These are phyloP conservation scores for Trametes hirsuta DNA, from an alignment of 1,284 basidiomycete species.

Conservation along the genomic window DNA sequence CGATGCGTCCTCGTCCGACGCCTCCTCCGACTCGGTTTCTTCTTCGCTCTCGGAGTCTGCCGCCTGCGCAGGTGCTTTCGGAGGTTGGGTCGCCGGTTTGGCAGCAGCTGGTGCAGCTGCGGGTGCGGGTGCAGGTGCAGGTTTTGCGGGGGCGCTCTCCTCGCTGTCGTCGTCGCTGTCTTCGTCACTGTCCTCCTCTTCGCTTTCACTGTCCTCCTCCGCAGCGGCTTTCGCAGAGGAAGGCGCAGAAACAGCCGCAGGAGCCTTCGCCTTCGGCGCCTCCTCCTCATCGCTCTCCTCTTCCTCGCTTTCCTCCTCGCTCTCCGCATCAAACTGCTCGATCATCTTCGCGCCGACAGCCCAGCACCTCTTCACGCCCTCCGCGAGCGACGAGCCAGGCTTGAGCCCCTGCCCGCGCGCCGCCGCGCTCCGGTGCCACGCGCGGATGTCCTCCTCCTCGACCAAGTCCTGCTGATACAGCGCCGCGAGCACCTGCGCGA, in stretches of 20 bases:
- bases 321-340: slow-evolving; percentile 77
- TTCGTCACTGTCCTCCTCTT: slow-evolving; percentile 28
- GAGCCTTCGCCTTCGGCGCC: slow-evolving; percentile 23
- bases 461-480: slow-evolving; percentile 79
- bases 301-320: slow-evolving; percentile 44
- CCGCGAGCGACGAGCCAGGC: slow-evolving; percentile 40
- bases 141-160: slow-evolving; percentile 18
- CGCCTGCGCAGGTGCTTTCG: slow-evolving; percentile 25
- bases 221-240: slow-evolving; percentile 15
- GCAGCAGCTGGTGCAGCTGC: slow-evolving; percentile 21
- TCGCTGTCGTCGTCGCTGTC: slow-evolving; percentile 16
- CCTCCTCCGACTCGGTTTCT: slow-evolving; percentile 13
- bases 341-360: slow-evolving; percentile 73
- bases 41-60: slow-evolving; percentile 29
- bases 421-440: slow-evolving; percentile 61
- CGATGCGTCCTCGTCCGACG: slow-evolving; percentile 8
- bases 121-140: slow-evolving; percentile 5
- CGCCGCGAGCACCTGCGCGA: slow-evolving; percentile 75
- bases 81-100: slow-evolving; percentile 14
- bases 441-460: slow-evolving; percentile 78
- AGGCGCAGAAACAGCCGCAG: slow-evolving; percentile 14
- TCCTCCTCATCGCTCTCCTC: slow-evolving; percentile 32
- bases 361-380: slow-evolving; percentile 72
- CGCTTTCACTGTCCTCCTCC: slow-evolving; percentile 27
- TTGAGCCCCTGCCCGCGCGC: slow-evolving; percentile 54